Evolutionary conservation across 1,284 basidiomycete species (phyloP).

Genomic region (Leucoagaricus sp.): DNA sequence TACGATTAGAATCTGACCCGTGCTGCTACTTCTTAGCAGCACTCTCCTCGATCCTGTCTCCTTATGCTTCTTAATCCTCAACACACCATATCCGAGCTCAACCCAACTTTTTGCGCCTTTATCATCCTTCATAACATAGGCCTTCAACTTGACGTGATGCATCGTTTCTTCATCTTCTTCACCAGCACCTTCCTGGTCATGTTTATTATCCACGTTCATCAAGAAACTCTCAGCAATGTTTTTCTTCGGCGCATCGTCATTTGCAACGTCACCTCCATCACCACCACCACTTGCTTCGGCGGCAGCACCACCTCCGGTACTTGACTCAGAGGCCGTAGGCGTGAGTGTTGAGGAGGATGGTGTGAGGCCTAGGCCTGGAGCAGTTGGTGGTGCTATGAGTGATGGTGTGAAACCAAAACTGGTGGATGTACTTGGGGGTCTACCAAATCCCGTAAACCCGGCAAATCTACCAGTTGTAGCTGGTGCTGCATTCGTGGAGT

Average conservation of each 20-base stretch:
- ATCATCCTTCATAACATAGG: slow-evolving; percentile 58
- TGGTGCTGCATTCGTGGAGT: slow-evolving; percentile 12
- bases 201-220: slow-evolving; percentile 38
- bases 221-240: slow-evolving; percentile 18
- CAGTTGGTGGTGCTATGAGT: too few relatives aligned
- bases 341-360: neutral
- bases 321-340: slow-evolving; percentile 5
- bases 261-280: slow-evolving; percentile 31
- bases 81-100: slow-evolving; percentile 61
- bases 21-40: slow-evolving; percentile 67
- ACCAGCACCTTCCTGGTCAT: slow-evolving; percentile 74
- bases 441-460: slow-evolving; percentile 35
- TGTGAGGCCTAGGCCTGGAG: neutral
- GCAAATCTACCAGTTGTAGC: slow-evolving; percentile 16
- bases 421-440: slow-evolving; percentile 14
- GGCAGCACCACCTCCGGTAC: slow-evolving; percentile 15
- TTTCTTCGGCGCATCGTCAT: slow-evolving; percentile 36
- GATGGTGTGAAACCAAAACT: slow-evolving; percentile 1
- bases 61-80: slow-evolving; percentile 74
- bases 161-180: slow-evolving; percentile 82
- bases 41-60: slow-evolving; percentile 54
- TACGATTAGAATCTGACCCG: slow-evolving; percentile 73
- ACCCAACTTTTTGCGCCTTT: slow-evolving; percentile 56
- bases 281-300: slow-evolving; percentile 17
- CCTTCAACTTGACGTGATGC: slow-evolving; percentile 61